Conservation (phyloP, 2,329 filamentous ascomycete species). For the Hymenoscyphus fraxineus region DNA sequence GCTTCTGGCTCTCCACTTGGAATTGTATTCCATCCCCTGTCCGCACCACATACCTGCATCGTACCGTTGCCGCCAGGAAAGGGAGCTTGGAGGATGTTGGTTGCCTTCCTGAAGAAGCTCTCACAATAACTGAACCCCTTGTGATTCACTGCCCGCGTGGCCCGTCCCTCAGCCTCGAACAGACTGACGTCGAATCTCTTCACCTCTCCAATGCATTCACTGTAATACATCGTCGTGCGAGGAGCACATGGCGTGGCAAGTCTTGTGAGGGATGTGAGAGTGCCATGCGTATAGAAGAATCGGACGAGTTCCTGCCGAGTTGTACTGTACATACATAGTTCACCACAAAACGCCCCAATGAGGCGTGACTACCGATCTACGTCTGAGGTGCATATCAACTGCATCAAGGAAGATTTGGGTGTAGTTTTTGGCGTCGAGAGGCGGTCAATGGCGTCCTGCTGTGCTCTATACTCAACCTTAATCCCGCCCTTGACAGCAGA, state of each 20-base stretch:
- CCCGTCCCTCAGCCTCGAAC: not conserved
- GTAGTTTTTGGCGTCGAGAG: not conserved
- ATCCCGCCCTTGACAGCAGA: not conserved
- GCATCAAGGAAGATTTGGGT: not conserved
- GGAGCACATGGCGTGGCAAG: slow-evolving; percentile 6
- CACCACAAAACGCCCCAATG: not conserved
- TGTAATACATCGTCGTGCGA: slow-evolving; percentile 4
- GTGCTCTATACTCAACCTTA: not conserved
- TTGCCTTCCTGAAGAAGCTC: slow-evolving; percentile 6
- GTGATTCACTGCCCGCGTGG: not conserved
- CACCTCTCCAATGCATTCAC: not conserved
- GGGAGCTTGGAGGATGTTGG: not conserved
- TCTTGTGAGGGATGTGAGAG: slow-evolving; percentile 3
- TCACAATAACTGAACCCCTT: not conserved
- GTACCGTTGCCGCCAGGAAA: not conserved
- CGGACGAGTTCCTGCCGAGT: slow-evolving; percentile 7
- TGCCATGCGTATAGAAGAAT: slow-evolving; percentile 1
- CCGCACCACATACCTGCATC: slow-evolving; percentile 3
- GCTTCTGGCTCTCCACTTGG: not conserved
- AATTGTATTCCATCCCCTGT: not conserved
- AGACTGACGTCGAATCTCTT: not conserved
- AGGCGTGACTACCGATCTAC: slow-evolving; percentile 5
- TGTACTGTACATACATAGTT: not conserved
- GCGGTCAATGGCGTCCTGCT: not conserved
- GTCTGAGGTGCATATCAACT: slow-evolving; percentile 1